A percentile compares a stretch with the other conserved stretches of the same genome.
Evolutionary conservation across 352 stramenopile species (phyloP).

Genomic region (Hyaloperonospora brassicae): DNA sequence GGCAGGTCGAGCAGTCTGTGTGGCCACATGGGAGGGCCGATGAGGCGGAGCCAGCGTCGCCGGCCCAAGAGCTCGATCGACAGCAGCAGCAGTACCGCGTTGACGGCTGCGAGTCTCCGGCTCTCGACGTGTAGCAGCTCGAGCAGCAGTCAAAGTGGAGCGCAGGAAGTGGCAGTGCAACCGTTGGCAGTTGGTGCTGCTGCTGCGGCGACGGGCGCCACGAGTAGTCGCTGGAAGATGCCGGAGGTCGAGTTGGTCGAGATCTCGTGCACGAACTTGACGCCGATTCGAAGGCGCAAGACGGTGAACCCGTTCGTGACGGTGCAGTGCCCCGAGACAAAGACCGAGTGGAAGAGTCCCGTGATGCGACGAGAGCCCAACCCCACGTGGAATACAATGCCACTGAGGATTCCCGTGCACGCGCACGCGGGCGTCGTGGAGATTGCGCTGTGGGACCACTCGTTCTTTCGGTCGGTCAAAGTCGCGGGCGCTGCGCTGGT

Average conservation of each 20-base stretch:
- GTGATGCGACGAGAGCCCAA: conserved; percentile 33
- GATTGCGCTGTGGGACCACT: conserved; percentile 62
- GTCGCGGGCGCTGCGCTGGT: conserved; percentile 42
- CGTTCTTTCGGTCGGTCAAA: conserved; percentile 51
- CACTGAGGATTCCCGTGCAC: conserved; percentile 32
- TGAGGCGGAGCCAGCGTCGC: conserved; percentile 16
- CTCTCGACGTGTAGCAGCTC: conserved; percentile 27
- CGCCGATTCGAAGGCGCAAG: conserved; percentile 47
- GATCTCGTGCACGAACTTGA: conserved; percentile 34
- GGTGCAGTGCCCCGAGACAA: conserved; percentile 26
- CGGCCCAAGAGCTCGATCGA: conserved; percentile 24
- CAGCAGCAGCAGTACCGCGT: conserved; percentile 11
- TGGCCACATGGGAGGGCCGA: no score
- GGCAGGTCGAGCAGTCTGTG: no score
- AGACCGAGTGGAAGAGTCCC: conserved; percentile 38
- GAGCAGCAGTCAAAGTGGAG: conserved; percentile 27
- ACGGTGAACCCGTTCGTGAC: conserved; percentile 50
- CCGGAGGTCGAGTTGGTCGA: conserved; percentile 21
- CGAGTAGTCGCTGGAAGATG: no score
- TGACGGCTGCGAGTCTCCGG: conserved; percentile 18
- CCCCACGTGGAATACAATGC: conserved; percentile 36
- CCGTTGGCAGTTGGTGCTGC: conserved; percentile 8
- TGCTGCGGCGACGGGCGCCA: no score
- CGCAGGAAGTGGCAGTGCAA: conserved; percentile 21
- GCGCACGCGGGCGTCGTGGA: conserved; percentile 33